Conservation (phyloP, 805 yeast species). For the Deakozyma indianensis region DNA sequence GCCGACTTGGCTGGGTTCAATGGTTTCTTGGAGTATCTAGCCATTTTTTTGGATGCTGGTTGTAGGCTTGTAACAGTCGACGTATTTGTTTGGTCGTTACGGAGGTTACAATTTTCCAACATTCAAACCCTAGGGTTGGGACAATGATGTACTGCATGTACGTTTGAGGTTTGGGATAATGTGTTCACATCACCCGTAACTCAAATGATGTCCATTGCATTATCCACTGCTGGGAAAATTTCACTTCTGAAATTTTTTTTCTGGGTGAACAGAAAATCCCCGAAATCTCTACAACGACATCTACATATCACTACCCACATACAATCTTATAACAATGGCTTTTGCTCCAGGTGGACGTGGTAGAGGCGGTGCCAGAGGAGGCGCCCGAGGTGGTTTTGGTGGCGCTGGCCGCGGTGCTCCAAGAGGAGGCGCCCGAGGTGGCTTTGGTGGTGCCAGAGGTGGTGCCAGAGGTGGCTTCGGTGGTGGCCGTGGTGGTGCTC, state of each 20-base stretch:
- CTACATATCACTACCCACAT: not conserved
- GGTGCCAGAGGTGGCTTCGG: constrained; percentile 26
- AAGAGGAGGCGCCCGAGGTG: constrained; percentile 22
- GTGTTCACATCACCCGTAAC: no score
- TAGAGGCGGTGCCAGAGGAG: constrained; percentile 32
- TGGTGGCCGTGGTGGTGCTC: constrained; percentile 36
- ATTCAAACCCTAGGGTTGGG: constrained; percentile 2
- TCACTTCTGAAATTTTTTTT: not conserved
- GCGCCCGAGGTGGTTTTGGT: constrained; percentile 34
- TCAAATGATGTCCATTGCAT: not conserved
- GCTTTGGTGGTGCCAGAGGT: constrained; percentile 15
- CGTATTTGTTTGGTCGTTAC: no score
- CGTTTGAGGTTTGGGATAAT: no score
- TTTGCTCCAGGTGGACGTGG: constrained; percentile 47
- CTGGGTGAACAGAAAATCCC: constrained; percentile 1
- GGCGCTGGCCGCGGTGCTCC: constrained; percentile 23
- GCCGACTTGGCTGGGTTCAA: constrained; percentile 99
- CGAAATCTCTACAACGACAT: not conserved
- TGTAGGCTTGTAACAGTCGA: not conserved
- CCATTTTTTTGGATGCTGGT: constrained; percentile 42
- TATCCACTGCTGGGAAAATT: not conserved
- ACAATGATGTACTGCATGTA: not conserved
- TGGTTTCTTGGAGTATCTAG: constrained; percentile 99
- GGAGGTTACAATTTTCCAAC: constrained; percentile 3
- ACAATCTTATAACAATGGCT: constrained; percentile 40